Base-by-base conservation (phyloP, 139 green algal genomes). In the Chlamydomonas eustigma region DNA sequence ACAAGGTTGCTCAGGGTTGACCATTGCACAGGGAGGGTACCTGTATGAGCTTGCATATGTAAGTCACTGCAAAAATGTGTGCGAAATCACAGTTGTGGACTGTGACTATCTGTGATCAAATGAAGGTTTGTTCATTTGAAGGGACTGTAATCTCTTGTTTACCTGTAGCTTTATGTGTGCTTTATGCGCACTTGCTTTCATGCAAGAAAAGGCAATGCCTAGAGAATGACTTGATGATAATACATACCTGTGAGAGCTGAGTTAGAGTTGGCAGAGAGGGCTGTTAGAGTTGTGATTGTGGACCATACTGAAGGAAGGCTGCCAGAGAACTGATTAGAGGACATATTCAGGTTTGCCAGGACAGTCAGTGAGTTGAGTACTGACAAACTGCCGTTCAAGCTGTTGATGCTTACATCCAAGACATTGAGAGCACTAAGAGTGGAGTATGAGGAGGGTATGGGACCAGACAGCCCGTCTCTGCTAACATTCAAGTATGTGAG, bases 401-500 rank as follows among this genome's bases (percentile, higher is more conserved):
- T 4, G 70, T 81, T 81, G 52, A 51, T 5, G 66, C 66, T 74
- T 5, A 74, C 33, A 35, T 74, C 66, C 12, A 74, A 35, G 33
- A 74, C n/a, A 6, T 44, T 74, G 8, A 74, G 12, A 32, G 8
- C 66, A 35, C 8, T 70, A 2, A 77, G 72, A 2, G 72, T 33
- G 2, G 72, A 71, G 34, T 31, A 77, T 2, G 18, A n/a, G 1
- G 33, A 25, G 1, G 77, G 77, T 58, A 81, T 32, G 24, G 37
- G 50, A 63, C 77, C 77, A 33, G 24, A 71, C 34, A 82, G 71
- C 5, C 31, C 39, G 39, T 73, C 35, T 33, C 35, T 25, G 66
- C 58, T 51, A 8, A 78, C 33, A 63, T 78, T 78, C 25, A 78
- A 63, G 8, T 38, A 37, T 28, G 38, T 73, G 30, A 74, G 32